Evolutionary conservation across 2,329 filamentous ascomycete species (phyloP), one percentile per base, ranked within the genome.

Genomic region (Clonostachys chloroleuca): DNA sequence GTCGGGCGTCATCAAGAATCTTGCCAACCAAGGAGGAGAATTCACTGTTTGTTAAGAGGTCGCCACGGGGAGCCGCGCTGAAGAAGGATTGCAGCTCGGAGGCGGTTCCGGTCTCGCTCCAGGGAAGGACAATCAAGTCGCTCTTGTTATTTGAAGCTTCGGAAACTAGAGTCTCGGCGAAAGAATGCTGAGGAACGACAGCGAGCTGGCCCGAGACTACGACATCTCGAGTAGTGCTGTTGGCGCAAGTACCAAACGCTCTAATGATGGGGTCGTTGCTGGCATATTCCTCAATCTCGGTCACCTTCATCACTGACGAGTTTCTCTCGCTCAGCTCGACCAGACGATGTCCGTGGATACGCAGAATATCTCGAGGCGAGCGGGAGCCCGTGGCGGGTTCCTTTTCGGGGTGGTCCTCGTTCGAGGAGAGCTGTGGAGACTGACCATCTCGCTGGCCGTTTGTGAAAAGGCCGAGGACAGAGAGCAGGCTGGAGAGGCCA

Each of bases 301-400:
- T 86, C 12, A 95, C 89, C 24, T 30, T 30, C 24, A 30, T 30
- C 24, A 30, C 24, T 30, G 24, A 30, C 10, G 24, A 30, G 24
- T 30, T 30, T 30, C 24, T 30, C 24, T 30, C 24, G 56, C 89
- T 86, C 92, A 97, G 97, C 56, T 96, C 92, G 16, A 91, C 92
- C 1, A 92, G 96, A 40, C 89, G 87, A 77, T 92, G 90, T 57
- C 96, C 92, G 0, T 95, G 89, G 43, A 95, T 69, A 13, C 97
- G 78, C 12, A 91, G 86, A n/a, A 96, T 70, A 34, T 91, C 92
- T 57, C 95, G 89, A 0, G 91, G 86, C 58, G 87, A 79, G 2
- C 92, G 74, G 2, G 81, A 36, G 5, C 45, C 18, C 4, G 41
- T 12, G 12, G 45, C 40, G 14, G 50, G 42, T 12, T 18, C 16